phyloP scores from a whole-genome alignment of 78 protist genomes.

The Speleostelium caveatum region DNA sequence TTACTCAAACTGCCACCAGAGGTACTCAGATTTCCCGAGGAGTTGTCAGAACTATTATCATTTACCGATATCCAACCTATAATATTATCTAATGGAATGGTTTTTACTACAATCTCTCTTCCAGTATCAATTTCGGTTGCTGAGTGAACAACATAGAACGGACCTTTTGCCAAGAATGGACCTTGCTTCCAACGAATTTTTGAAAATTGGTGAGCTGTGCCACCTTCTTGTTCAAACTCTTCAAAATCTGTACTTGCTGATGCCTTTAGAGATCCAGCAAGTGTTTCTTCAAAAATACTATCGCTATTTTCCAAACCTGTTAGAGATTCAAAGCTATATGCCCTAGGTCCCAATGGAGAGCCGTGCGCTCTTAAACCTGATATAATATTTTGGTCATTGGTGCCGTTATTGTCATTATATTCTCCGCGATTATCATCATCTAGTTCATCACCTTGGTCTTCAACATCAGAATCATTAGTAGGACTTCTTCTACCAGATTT shows the following conservation, averaged over 20 bases:
- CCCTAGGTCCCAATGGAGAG: not conserved
- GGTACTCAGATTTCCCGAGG: not conserved
- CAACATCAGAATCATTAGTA: not conserved
- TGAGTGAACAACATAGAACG: not conserved
- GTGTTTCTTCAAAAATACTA: slow-evolving; percentile 27
- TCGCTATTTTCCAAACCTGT: slow-evolving; percentile 16
- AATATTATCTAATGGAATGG: not conserved
- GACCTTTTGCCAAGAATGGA: not conserved
- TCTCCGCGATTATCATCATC: not conserved
- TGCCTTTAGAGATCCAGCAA: not conserved
- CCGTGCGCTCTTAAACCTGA: not conserved
- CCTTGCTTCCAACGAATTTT: slow-evolving; percentile 57
- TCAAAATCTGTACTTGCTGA: slow-evolving; percentile 13
- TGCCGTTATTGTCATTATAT: not conserved
- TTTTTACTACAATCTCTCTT: slow-evolving; percentile 1
- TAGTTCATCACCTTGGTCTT: not conserved
- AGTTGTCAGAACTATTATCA: not conserved
- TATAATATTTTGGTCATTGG: not conserved
- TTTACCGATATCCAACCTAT: too few species aligned
- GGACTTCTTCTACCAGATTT: not conserved
- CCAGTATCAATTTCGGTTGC: slow-evolving; percentile 11
- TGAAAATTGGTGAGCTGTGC: not conserved
- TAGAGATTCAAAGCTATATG: slow-evolving; percentile 31
- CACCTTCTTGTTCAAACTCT: not conserved
- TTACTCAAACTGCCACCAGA: not conserved